These are phyloP conservation scores for Pseudogymnoascus destructans DNA, from an alignment of 2,329 filamentous ascomycete genomes.

Conservation along the genomic window DNA sequence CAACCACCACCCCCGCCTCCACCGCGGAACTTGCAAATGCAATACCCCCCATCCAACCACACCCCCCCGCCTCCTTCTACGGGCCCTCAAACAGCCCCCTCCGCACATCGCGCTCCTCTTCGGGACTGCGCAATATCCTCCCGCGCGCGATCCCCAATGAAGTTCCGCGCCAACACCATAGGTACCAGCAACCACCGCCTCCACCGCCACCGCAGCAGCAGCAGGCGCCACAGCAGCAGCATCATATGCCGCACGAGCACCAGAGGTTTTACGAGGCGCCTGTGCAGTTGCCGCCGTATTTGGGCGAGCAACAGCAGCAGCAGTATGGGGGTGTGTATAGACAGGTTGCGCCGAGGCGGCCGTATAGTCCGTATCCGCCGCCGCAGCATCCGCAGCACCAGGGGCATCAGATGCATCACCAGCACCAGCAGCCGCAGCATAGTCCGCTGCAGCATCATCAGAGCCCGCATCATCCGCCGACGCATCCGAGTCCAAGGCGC, in stretches of 20 bases:
- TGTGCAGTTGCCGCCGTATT: background rate
- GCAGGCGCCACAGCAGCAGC: background rate
- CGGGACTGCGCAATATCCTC: background rate
- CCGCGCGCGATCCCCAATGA: background rate
- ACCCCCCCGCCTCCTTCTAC: background rate
- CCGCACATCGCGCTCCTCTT: background rate
- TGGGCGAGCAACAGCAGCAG: background rate
- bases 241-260: background rate
- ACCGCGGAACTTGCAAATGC: background rate
- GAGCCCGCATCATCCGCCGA: background rate
- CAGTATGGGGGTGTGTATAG: background rate
- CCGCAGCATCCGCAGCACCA: background rate
- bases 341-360: background rate
- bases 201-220: background rate
- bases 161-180: background rate
- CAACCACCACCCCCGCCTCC: background rate
- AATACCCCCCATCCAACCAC: background rate
- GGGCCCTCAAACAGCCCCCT: background rate
- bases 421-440: background rate
- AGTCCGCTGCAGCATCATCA: background rate
- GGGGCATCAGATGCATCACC: background rate
- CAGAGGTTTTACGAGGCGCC: background rate
- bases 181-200: background rate
- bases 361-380: background rate
- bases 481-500: background rate